phyloP scores from a whole-genome alignment of 1,284 basidiomycete genomes.

The Gomphus sp. region DNA sequence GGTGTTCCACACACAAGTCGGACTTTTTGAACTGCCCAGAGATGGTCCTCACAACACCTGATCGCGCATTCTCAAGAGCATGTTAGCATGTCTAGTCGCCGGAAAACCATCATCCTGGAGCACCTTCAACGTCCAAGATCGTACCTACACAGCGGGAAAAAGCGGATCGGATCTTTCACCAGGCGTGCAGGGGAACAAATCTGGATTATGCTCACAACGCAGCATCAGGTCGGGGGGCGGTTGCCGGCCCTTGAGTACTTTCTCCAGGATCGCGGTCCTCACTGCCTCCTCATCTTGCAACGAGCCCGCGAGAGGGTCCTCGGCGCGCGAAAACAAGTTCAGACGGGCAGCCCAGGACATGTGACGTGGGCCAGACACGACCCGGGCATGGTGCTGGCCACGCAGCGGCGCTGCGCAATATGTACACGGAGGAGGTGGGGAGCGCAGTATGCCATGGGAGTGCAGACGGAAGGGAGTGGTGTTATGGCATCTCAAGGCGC shows the following conservation, averaged over 20 bases:
- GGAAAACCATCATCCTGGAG: slow-evolving; percentile 8
- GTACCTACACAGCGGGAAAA: slow-evolving; percentile 52
- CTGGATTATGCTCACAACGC: slow-evolving; percentile 49
- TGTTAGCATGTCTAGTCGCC: not conserved
- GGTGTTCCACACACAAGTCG: slow-evolving; percentile 82
- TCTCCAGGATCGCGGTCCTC: slow-evolving; percentile 65
- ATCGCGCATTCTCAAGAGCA: slow-evolving; percentile 8
- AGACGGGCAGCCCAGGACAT: slow-evolving; percentile 4
- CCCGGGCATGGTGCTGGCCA: too few relatives aligned
- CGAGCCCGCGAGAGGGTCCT: slow-evolving; percentile 18
- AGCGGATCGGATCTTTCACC: slow-evolving; percentile 12
- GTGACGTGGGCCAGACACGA: not conserved
- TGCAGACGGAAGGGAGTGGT: not conserved
- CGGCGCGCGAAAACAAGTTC: slow-evolving; percentile 3
- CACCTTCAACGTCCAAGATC: slow-evolving; percentile 75
- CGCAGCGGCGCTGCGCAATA: too few relatives aligned
- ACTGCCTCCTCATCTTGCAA: slow-evolving; percentile 56
- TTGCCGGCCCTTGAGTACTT: slow-evolving; percentile 69
- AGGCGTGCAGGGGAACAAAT: slow-evolving; percentile 6
- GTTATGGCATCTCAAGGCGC: not conserved
- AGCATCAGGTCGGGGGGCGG: slow-evolving; percentile 68
- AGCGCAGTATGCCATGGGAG: not conserved
- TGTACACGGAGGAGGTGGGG: too few relatives aligned
- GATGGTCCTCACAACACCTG: slow-evolving; percentile 81
- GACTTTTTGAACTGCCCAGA: slow-evolving; percentile 87